Evolutionary conservation across 2,329 filamentous ascomycete genomes (phyloP).

Genomic region (Tolypocladium ovalisporum): DNA sequence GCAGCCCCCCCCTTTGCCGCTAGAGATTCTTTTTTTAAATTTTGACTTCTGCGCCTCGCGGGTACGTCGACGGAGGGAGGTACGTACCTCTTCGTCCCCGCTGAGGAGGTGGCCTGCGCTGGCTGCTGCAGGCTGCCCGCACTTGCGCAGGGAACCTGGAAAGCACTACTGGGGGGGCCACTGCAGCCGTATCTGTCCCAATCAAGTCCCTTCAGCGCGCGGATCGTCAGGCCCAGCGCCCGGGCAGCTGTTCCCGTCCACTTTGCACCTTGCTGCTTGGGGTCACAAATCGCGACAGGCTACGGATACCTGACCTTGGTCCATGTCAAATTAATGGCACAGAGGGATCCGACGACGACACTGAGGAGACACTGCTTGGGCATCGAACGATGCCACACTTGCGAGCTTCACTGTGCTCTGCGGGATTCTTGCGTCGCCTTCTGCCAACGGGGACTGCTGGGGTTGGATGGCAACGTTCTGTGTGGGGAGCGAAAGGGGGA

Average conservation of each 20-base stretch:
- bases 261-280: neutral
- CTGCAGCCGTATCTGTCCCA: neutral
- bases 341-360: neutral
- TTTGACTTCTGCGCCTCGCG: slow-evolving; percentile 1
- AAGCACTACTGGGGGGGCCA: neutral
- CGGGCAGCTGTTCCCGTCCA: no score
- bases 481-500: neutral
- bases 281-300: neutral
- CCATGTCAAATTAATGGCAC: neutral
- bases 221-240: neutral
- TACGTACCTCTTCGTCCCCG: neutral
- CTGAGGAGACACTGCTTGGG: neutral
- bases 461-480: no score
- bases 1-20: neutral
- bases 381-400: neutral
- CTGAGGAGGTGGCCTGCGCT: neutral
- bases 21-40: slow-evolving; percentile 1
- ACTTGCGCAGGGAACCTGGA: neutral
- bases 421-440: neutral
- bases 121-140: neutral
- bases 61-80: neutral
- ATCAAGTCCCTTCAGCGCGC: neutral
- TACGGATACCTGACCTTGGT: neutral
- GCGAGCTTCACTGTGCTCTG: neutral
- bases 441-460: neutral